These are phyloP conservation scores for Colletotrichum sidae DNA, from an alignment of 2,329 filamentous ascomycete genomes.

Conservation along the genomic window DNA sequence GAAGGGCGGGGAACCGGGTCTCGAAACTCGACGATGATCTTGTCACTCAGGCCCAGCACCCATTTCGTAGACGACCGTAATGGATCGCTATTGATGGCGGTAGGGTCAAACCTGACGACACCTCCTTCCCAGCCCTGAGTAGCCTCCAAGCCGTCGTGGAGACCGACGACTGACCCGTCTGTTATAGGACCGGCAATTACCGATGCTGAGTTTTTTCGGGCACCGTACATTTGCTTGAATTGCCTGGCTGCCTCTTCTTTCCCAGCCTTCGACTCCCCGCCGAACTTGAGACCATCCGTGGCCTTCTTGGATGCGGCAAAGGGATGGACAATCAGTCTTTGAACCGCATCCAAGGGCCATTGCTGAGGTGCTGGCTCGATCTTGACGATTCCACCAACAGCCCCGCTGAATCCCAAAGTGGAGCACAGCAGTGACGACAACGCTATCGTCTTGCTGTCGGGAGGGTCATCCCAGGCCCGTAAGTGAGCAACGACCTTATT, in stretches of 20 bases:
- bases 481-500: constrained; percentile 82
- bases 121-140: constrained; percentile 83
- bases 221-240: constrained; percentile 78
- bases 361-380: constrained; percentile 84
- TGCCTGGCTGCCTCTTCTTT: constrained; percentile 80
- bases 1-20: constrained; percentile 75
- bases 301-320: constrained; percentile 72
- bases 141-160: constrained; percentile 64
- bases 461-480: constrained; percentile 85
- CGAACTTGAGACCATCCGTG: constrained; percentile 81
- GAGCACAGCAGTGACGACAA: constrained; percentile 83
- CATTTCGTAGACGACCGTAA: constrained; percentile 57
- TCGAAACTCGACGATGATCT: constrained; percentile 80
- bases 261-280: constrained; percentile 86
- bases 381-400: constrained; percentile 89
- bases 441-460: constrained; percentile 82
- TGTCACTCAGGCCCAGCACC: constrained; percentile 82
- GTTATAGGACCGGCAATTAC: constrained; percentile 87
- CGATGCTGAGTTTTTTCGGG: constrained; percentile 23
- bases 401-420: constrained; percentile 75
- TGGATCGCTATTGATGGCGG: constrained; percentile 47
- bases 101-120: constrained; percentile 80
- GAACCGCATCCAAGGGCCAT: constrained; percentile 73
- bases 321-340: constrained; percentile 81
- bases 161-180: constrained; percentile 82